Evolutionary conservation across 345 rosid genomes (phyloP).

Genomic region (Balakata baccata): DNA sequence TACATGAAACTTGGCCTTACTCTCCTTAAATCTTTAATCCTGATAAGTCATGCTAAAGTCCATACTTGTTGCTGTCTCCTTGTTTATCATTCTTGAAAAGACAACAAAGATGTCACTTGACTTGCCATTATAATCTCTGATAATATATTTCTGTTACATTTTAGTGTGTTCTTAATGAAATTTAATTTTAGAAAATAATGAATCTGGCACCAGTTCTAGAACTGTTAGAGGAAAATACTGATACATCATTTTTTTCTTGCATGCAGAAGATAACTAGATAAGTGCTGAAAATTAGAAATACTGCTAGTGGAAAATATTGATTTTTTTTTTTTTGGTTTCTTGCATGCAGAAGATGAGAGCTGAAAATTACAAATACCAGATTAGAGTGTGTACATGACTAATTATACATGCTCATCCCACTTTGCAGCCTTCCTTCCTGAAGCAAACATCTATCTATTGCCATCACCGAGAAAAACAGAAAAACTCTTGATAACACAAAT

Average conservation of each 20-base stretch:
- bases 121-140: neutral
- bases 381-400: neutral
- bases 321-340: no score
- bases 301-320: no score
- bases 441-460: neutral
- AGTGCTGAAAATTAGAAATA: no score
- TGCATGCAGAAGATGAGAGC: neutral
- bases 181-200: neutral
- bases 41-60: neutral
- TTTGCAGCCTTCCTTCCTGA: neutral
- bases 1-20: neutral
- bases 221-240: no score
- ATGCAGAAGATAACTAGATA: no score
- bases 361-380: neutral
- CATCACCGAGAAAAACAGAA: no score
- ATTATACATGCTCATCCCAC: neutral
- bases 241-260: no score
- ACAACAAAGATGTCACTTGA: neutral
- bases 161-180: neutral
- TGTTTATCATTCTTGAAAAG: conserved; percentile 1
- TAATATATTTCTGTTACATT: neutral
- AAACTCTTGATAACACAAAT: neutral
- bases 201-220: neutral
- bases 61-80: neutral
- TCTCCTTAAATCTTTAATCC: neutral